Evolutionary conservation across 106 monocot species (phyloP), one percentile per base, ranked within the genome.

Genomic region (Allium fistulosum): DNA sequence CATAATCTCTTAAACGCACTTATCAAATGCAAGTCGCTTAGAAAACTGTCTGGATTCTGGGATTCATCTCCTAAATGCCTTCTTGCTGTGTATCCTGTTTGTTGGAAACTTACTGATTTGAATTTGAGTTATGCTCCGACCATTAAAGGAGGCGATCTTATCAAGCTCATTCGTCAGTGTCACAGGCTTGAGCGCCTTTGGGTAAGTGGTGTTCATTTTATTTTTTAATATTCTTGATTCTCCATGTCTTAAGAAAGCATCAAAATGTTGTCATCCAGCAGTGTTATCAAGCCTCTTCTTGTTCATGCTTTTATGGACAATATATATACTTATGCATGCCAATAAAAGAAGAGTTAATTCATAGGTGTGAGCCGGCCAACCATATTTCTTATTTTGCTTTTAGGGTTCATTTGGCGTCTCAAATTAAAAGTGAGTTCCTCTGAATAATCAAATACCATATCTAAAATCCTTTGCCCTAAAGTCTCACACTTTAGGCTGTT

Each of bases 51-150:
- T 17, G 92, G 92, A 8, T 64, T 81, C 8, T 88, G 85, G 83
- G 85, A 88, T 48, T 70, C 76, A n/a, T 65, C 71, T 49, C 78
- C 85, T 28, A 28, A 65, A 15, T 88, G 81, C 55, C 74, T 93
- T 11, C 61, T 75, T 8, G 79, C 83, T 49, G 8, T 93, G 26
- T 85, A 77, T 48, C 69, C 88, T 7, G 68, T 85, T 22, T 83
- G 85, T 57, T 72, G 69, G 45, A 79, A 72, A 16, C 79, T 93
- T 1, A 85, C 83, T n/a, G 73, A 76, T 46, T 69, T 93, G 63
- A 93, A 93, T 77, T 63, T 93, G 71, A 85, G 88, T 67, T 88
- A 88, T 75, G 85, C 92, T 22, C 68, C 55, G 4, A 60, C 62
- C 26, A 37, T 88, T 10, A 71, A 79, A 70, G 56, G 77, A 57